phyloP scores from a whole-genome alignment of 441 rosid genomes.

The Eutrema salsugineum region DNA sequence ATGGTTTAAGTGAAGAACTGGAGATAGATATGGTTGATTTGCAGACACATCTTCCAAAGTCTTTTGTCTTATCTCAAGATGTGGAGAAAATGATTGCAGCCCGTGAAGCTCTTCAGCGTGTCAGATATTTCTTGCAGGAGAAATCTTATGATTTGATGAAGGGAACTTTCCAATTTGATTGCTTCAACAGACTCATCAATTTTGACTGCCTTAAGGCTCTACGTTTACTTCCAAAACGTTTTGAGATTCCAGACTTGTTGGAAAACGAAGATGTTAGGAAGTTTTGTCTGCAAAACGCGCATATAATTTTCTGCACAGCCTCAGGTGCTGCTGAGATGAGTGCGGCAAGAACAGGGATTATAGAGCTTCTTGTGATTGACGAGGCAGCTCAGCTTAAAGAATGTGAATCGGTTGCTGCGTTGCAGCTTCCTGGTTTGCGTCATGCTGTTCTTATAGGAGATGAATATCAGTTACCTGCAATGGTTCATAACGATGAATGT shows the following conservation, averaged over 20 bases:
- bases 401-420: slow-evolving; percentile 16
- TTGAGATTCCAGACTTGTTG: background rate
- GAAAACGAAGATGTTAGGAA: background rate
- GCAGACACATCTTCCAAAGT: slow-evolving; percentile 6
- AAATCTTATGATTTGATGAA: background rate
- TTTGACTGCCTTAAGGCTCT: background rate
- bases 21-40: background rate
- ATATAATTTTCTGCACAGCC: slow-evolving; percentile 46
- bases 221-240: slow-evolving; percentile 6
- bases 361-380: slow-evolving; percentile 42
- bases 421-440: slow-evolving; percentile 39
- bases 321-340: slow-evolving; percentile 36
- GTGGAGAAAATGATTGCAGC: background rate
- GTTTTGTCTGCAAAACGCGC: slow-evolving; percentile 36
- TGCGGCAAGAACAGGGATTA: background rate
- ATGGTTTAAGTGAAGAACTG: background rate
- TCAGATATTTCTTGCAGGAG: background rate
- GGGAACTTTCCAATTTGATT: background rate
- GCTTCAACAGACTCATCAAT: background rate
- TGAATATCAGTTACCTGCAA: slow-evolving; percentile 46
- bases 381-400: slow-evolving; percentile 44
- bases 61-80: background rate
- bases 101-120: background rate
- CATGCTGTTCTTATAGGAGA: slow-evolving; percentile 50
- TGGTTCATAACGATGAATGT: slow-evolving; percentile 29